Evolutionary conservation across 345 rosid species (phyloP), one percentile per base, ranked within the genome.

Genomic region (Linum usitatissimum): DNA sequence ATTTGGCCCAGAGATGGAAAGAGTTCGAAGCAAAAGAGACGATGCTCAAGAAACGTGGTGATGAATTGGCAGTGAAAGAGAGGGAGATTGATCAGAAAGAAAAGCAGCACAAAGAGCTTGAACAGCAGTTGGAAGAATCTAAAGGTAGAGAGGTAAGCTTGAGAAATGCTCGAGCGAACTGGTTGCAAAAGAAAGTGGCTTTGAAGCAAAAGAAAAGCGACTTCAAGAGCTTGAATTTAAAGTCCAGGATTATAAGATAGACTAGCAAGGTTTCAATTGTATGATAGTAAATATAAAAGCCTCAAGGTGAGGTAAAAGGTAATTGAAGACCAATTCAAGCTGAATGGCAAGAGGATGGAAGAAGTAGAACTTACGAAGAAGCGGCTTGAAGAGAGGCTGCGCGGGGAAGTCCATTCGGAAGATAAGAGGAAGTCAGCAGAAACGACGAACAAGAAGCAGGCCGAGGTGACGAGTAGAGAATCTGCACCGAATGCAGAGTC

Each of bases 281-380:
- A 8, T 42, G 49, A 42, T 14, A 42, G 5, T 42, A 31, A 31
- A 31, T 31, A 31, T 31, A 31, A 31, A 31, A 42, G 49, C 49
- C 49, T 70, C 9, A 56, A 74, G 18, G n/a, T 40, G 62, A 77
- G 65, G 70, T 75, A 73, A 65, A 54, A 60, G 38, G 53, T 61
- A 7, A 34, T 60, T 40, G 67, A 31, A 31, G 36, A 31, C 36
- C 36, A 31, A 2, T 31, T 31, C 6, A 31, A 31, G 36, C 6
- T 31, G 36, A 6, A 66, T 62, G 51, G 56, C 30, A 64, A 63
- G 55, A 63, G 57, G 19, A 45, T 21, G 30, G 38, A 62, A 56
- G 49, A 63, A 61, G 57, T 73, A 54, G 71, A 53, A 59, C 18
- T 36, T 34, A 70, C 73, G 64, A 67, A 76, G 75, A 73, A 68